Evolutionary conservation across 1,284 basidiomycete genomes (phyloP).

Genomic region (Ceratobasidium sp.): DNA sequence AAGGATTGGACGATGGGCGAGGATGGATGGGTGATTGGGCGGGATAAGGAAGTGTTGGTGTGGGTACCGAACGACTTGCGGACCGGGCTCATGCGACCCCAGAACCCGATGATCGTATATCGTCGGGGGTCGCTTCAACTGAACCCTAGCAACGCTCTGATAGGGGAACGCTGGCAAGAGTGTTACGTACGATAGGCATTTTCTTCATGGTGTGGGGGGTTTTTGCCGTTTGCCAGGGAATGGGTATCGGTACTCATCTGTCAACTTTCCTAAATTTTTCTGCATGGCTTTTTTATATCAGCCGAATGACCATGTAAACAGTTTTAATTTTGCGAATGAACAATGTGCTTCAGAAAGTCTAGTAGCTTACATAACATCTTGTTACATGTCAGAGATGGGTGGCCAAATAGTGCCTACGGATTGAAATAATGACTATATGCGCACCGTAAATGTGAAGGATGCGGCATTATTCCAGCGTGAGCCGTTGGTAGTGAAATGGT

Average conservation of each 20-base stretch:
- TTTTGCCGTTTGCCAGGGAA: no score
- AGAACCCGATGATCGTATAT: not conserved
- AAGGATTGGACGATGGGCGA: not conserved
- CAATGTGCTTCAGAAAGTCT: no score
- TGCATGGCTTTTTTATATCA: no score
- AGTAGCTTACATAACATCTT: not conserved
- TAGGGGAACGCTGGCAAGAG: not conserved
- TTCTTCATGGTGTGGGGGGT: no score
- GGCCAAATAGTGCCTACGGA: not conserved
- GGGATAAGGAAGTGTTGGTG: not conserved
- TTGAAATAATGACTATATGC: not conserved
- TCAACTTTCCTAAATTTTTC: no score
- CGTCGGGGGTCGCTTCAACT: not conserved
- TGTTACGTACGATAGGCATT: not conserved
- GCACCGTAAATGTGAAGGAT: not conserved
- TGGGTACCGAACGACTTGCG: slow-evolving; percentile 4
- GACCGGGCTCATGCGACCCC: not conserved
- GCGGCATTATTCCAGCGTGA: no score
- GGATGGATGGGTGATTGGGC: slow-evolving; percentile 1
- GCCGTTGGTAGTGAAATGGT: no score
- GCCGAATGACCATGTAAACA: no score
- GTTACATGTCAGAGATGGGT: not conserved
- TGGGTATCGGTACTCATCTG: no score
- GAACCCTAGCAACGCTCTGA: not conserved
- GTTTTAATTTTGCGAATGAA: no score